Evolutionary conservation across 306 rosid species (phyloP), one percentile per base, ranked within the genome.

Genomic region (Gleditsia sinensis): DNA sequence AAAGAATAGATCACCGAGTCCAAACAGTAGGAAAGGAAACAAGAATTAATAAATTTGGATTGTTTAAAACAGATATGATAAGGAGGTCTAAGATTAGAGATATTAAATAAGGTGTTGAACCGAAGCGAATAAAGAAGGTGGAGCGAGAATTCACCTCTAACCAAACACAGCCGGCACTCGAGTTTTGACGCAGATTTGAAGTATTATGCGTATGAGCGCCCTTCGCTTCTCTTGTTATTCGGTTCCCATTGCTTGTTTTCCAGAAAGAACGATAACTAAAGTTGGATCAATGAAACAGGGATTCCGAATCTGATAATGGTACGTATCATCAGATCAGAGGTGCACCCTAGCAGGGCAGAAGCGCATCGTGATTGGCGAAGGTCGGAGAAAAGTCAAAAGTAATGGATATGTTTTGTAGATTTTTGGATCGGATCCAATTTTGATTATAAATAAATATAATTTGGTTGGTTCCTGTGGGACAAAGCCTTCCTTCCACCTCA

Each of bases 201-300:
- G 23, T 19, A 39, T 2, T 5, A 33, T 28, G 36, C 42, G 14
- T 5, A 33, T 28, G 36, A 57, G 14, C 55, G 17, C 21, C 9
- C 12, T 4, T 8, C 9, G 32, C 2, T 14, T 28, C 34, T 14
- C 0, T n/a, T 19, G 55, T 39, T 40, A 36, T 71, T 11, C 10
- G 40, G 59, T 32, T 58, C n/a, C 5, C 3, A 46, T 28, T 10
- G 58, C 8, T 5, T n/a, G 59, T 39, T 39, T 39, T 39, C 13
- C 3, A 2, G 45, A 39, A 2, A 61, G 42, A 59, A 17, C 17
- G 28, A 36, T 12, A 9, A 59, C 21, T 13, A 12, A 55, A 10
- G 27, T 33, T n/a, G 51, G 32, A 34, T 46, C 34, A 72, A 80
- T 83, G 86, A 56, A 83, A 83, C 83, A 78, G 83, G 67, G 71